Evolutionary conservation across 1,284 basidiomycete genomes (phyloP).

Genomic region (Tylopilus microsporus): DNA sequence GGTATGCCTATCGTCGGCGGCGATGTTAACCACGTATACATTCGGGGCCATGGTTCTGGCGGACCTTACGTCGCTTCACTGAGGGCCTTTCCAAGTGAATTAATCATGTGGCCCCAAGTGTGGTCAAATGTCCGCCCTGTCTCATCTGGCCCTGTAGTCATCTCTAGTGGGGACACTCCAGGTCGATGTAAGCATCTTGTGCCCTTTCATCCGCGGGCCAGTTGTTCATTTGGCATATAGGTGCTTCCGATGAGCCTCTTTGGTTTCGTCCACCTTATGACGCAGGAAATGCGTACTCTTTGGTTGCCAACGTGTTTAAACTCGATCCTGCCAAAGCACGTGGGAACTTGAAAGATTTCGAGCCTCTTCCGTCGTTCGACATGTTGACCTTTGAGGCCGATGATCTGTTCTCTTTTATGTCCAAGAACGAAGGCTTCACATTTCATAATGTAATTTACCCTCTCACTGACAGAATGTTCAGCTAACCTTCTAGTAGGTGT

Average conservation of each 20-base stretch:
- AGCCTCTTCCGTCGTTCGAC: not conserved
- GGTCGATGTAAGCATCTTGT: slow-evolving; percentile 6
- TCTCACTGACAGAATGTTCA: not conserved
- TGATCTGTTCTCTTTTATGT: slow-evolving; percentile 2
- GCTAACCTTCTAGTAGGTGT: slow-evolving; percentile 1
- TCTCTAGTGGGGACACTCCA: not conserved
- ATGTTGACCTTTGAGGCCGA: not conserved
- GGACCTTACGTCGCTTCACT: slow-evolving; percentile 7
- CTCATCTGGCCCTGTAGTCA: slow-evolving; percentile 7
- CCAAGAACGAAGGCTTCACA: not conserved
- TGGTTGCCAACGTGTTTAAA: slow-evolving; percentile 10
- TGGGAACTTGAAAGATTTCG: not conserved
- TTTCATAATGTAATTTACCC: slow-evolving; percentile 10
- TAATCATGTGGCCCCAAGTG: slow-evolving; percentile 14
- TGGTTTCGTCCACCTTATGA: slow-evolving; percentile 10
- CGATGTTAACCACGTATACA: slow-evolving; percentile 11
- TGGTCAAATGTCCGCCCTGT: not conserved
- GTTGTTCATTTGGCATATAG: not conserved
- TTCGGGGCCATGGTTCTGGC: slow-evolving; percentile 9
- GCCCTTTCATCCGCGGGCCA: not conserved
- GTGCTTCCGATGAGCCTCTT: slow-evolving; percentile 1
- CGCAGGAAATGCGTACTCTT: slow-evolving; percentile 2
- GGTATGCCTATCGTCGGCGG: slow-evolving; percentile 14
- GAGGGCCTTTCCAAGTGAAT: slow-evolving; percentile 11
- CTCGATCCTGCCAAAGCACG: not conserved